phyloP scores from a whole-genome alignment of 306 rosid genomes.

The Canavalia gladiata region DNA sequence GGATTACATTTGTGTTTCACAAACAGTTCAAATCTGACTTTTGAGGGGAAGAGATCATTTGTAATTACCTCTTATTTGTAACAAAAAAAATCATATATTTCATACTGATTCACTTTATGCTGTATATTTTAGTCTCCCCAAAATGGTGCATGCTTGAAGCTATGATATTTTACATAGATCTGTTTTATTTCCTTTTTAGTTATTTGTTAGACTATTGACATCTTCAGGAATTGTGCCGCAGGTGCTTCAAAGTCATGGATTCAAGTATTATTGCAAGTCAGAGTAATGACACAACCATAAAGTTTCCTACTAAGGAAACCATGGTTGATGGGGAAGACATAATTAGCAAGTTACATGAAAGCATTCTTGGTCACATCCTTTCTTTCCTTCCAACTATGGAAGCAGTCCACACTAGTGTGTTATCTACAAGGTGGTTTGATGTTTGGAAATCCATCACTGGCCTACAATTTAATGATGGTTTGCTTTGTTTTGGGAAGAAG shows the following conservation, averaged over 20 bases:
- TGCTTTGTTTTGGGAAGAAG: constrained; percentile 31
- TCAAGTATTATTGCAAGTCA: not conserved
- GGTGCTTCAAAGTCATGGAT: not conserved
- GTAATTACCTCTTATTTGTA: too few species aligned
- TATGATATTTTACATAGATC: not conserved
- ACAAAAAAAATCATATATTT: too few species aligned
- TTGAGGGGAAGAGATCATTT: too few species aligned
- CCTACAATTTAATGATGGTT: constrained; percentile 29
- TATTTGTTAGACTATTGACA: not conserved
- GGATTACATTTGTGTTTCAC: too few species aligned
- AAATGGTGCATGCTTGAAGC: not conserved
- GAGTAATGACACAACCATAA: not conserved
- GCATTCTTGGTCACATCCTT: constrained; percentile 35
- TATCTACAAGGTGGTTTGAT: constrained; percentile 45
- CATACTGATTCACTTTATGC: not conserved
- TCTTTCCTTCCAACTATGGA: constrained; percentile 44
- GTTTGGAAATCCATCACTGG: constrained; percentile 41
- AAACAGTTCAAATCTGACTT: too few species aligned
- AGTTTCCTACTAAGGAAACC: not conserved
- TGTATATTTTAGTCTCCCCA: not conserved
- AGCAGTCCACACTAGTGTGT: constrained; percentile 31
- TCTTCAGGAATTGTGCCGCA: not conserved
- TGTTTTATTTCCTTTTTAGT: not conserved
- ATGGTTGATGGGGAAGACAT: constrained; percentile 15
- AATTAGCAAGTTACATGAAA: constrained; percentile 49